Base-by-base conservation (phyloP, 495 filamentous ascomycete species). In the Patellaria atrata region DNA sequence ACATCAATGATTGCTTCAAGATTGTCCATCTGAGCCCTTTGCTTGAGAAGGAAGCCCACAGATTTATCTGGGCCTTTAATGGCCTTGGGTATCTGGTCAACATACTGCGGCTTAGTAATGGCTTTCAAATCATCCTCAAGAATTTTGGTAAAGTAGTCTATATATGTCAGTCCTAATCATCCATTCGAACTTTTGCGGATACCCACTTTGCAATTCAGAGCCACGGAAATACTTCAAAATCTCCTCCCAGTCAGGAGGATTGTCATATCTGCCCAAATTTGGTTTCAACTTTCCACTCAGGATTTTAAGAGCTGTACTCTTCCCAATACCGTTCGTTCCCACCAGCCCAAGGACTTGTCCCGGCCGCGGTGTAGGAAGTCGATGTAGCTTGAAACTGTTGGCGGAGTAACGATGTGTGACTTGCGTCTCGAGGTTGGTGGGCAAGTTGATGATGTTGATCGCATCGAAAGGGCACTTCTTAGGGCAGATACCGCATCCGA, bases 391-490 rank as follows among this genome's bases (percentile, higher is more conserved):
- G 71, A 97, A 97, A 64, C 86, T 94, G 67, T 97, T 97, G 47
- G 89, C 87, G 9, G 86, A 87, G 61, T 97, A 97, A 58, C 91
- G 82, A 57, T 97, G 89, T 40, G 89, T 96, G 48, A 97, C 86
- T 52, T 94, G 79, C 38, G 76, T 86, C 58, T 97, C 89, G 55
- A 97, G 74, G 60, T 96, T 97, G 59, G 89, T 96, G 37, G 91
- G 89, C 61, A 97, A 61, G 63, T 96, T 96, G 82, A 97, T 96
- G 57, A 97, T 96, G 55, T 85, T 84, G 61, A 97, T 97, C 38
- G 91, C 89, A 48, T 82, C 80, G 58, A 97, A 97, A n/a, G 89
- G 89, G 60, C 89, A 96, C 60, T 94, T 94, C 65, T 96, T 96
- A 18, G 84, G 83, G 54, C 89, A 97, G 61, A 97, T 97, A 75